Evolutionary conservation across 2,329 filamentous ascomycete genomes (phyloP), one percentile per base, ranked within the genome.

Genomic region (Cercospora nicotianae): DNA sequence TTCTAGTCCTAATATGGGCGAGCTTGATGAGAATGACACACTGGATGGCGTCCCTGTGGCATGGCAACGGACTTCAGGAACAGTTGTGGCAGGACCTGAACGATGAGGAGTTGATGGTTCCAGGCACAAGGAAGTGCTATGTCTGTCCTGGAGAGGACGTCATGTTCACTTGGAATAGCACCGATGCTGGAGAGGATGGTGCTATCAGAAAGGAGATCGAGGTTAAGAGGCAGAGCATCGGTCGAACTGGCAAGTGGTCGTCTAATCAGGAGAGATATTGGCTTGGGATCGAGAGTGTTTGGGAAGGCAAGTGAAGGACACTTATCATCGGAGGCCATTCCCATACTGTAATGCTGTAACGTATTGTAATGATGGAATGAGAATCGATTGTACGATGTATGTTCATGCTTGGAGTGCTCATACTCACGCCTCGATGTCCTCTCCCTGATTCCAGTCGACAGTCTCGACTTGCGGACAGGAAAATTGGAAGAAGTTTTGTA

Each of bases 231-330:
- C 67, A 59, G 13, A 67, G 65, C 16, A 67, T 75, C 10, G 70
- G 72, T 65, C 63, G 60, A 59, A 66, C 65, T 39, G 69, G 68
- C 12, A 45, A 64, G 30, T 75, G 73, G 75, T 74, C 67, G 3
- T 66, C 67, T 5, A 69, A 76, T 65, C 73, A 77, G 66, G 74
- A 76, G 66, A 66, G 75, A 39, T 76, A 75, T 62, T 77, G 75
- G 74, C 36, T 70, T 26, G 72, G 74, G 0, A 71, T 77, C 18
- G 75, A 75, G 64, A 73, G 70, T 42, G 73, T 72, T n/a, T 76
- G 73, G 74, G 73, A 76, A 28, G 69, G 72, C 36, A n/a, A 20
- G 28, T 61, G 23, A 55, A 9, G 12, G 18, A 18, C 20, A 23
- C n/a, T 7, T 16, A 3, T 26, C 12, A 53, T 28, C 5, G 13